Conservation (phyloP, 225 moss, liverwort and hornwort species). For the Lunularia cruciata region DNA sequence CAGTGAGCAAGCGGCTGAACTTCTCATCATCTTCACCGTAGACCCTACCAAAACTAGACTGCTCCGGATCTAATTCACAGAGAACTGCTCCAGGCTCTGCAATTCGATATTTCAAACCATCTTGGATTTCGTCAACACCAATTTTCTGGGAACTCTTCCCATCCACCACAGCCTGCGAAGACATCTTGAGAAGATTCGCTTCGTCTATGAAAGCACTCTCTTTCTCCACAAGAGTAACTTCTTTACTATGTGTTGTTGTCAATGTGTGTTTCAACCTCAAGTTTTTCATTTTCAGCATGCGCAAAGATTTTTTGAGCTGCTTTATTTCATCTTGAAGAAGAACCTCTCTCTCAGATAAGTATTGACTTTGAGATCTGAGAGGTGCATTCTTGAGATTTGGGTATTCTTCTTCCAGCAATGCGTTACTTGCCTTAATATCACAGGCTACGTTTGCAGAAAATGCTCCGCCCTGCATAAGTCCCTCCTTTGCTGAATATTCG, state of each 20-base stretch:
- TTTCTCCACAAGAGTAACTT: neutral
- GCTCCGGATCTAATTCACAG: constrained; percentile 9
- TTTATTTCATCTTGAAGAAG: constrained; percentile 5
- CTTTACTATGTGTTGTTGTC: neutral
- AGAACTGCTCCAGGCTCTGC: constrained; percentile 10
- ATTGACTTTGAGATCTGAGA: constrained; percentile 1
- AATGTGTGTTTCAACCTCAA: neutral
- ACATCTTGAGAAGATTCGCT: constrained; percentile 18
- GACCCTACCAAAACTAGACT: neutral
- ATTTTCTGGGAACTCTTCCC: constrained; percentile 19
- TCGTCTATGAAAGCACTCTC: constrained; percentile 25
- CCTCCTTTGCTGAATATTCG: neutral
- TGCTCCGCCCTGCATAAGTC: constrained; percentile 1
- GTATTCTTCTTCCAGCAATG: neutral
- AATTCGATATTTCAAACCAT: neutral
- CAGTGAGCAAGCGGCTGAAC: constrained; percentile 6
- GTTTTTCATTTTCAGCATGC: neutral
- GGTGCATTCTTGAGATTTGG: neutral
- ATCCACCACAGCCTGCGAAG: constrained; percentile 20
- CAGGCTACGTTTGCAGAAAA: neutral
- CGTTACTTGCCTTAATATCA: neutral
- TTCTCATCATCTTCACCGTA: constrained; percentile 7
- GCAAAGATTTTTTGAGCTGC: constrained; percentile 9
- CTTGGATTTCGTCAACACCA: neutral
- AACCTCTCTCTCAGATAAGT: constrained; percentile 4